Percentiles rank a stretch among this genome's conserved stretches.
These are phyloP conservation scores for Ilyonectria sp. DNA, from an alignment of 2,329 filamentous ascomycete species.

Conservation along the genomic window DNA sequence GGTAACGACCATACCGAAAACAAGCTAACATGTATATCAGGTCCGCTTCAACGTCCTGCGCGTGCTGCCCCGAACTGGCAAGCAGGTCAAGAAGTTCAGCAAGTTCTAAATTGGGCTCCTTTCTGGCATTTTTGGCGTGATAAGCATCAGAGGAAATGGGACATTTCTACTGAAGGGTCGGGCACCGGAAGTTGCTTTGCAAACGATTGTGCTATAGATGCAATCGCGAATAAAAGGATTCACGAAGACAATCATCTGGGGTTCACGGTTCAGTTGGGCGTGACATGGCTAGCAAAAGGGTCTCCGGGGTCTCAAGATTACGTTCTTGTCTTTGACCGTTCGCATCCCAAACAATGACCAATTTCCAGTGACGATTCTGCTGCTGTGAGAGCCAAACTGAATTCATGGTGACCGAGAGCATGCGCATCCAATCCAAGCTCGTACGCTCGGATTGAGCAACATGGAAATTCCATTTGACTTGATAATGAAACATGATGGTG, in stretches of 20 bases:
- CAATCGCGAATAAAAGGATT: constrained; percentile 62
- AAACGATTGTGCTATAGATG: constrained; percentile 63
- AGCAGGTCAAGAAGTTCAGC: constrained; percentile 96
- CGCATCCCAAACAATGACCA: constrained; percentile 42
- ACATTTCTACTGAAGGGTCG: constrained; percentile 57
- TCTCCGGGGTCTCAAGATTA: constrained; percentile 50
- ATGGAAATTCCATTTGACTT: constrained; percentile 1
- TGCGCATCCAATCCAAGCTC: background rate
- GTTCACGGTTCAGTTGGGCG: constrained; percentile 49
- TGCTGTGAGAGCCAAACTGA: background rate
- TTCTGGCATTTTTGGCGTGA: constrained; percentile 71
- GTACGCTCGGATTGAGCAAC: background rate
- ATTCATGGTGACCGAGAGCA: background rate
- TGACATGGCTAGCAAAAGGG: constrained; percentile 49
- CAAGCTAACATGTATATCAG: constrained; percentile 63
- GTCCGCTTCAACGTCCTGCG: constrained; percentile 99
- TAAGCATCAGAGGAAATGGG: constrained; percentile 60
- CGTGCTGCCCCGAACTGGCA: constrained; percentile 96
- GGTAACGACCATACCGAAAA: background rate
- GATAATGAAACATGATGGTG: background rate
- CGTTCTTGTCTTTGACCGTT: constrained; percentile 50
- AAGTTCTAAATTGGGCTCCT: constrained; percentile 87
- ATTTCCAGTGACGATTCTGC: constrained; percentile 38
- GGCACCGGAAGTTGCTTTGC: constrained; percentile 60
- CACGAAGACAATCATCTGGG: constrained; percentile 56